Conservation (phyloP, 2,329 filamentous ascomycete species). For the Venturia pyrina region DNA sequence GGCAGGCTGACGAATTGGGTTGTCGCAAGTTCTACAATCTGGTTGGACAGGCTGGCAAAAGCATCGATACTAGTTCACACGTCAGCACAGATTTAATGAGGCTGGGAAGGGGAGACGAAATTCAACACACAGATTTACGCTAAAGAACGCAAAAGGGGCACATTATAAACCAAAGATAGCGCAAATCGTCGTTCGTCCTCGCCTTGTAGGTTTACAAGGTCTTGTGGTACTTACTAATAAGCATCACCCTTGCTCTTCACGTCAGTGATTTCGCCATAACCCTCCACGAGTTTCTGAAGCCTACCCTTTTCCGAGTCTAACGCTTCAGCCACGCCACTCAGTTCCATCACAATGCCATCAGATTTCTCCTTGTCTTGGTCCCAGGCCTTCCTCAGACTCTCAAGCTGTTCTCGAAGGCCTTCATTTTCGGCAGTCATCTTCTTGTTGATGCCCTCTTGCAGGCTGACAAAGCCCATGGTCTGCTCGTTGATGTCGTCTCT, state of each 20-base stretch:
- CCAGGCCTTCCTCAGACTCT: constrained; percentile 17
- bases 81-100: constrained; percentile 15
- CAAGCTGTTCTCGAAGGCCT: constrained; percentile 21
- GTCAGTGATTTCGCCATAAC: constrained; percentile 31
- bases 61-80: constrained; percentile 34
- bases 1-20: constrained; percentile 44
- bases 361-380: constrained; percentile 19
- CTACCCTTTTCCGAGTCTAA: constrained; percentile 32
- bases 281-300: constrained; percentile 33
- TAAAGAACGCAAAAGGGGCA: not conserved
- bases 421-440: constrained; percentile 24
- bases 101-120: constrained; percentile 8
- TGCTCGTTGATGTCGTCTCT: constrained; percentile 29
- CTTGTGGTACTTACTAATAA: constrained; percentile 31
- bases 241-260: constrained; percentile 34
- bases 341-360: constrained; percentile 16
- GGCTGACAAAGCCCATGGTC: constrained; percentile 34
- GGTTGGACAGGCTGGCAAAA: constrained; percentile 41
- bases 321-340: constrained; percentile 25
- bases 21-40: constrained; percentile 42
- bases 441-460: constrained; percentile 25
- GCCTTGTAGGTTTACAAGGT: constrained; percentile 2
- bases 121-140: constrained; percentile 2
- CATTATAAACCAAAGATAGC: constrained; percentile 1
- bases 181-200: constrained; percentile 1